Conservation (phyloP, 2,329 filamentous ascomycete genomes). For the Pyrenophora tritici-repentis region DNA sequence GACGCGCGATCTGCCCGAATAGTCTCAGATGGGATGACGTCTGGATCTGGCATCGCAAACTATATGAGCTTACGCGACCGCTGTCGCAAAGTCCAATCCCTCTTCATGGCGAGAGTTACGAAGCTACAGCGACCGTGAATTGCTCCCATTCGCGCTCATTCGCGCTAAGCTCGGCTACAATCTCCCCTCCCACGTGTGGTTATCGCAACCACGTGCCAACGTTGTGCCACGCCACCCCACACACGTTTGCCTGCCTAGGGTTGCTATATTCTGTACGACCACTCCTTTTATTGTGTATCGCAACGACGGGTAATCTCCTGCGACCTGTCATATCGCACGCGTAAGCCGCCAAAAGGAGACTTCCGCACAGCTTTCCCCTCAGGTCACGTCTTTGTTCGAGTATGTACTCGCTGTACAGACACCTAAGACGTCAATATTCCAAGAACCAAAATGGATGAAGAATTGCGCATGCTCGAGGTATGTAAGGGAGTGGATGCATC, state of each 20-base stretch:
- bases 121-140: slow-evolving; percentile 4
- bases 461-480: slow-evolving; percentile 42
- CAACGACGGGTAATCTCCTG: slow-evolving; percentile 1
- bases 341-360: neutral
- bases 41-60: slow-evolving; percentile 1
- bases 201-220: slow-evolving; percentile 9
- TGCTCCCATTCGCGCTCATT: neutral
- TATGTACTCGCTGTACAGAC: slow-evolving; percentile 31
- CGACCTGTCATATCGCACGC: neutral
- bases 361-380: neutral
- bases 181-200: slow-evolving; percentile 1
- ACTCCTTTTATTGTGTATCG: neutral
- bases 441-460: slow-evolving; percentile 45
- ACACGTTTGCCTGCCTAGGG: neutral
- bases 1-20: slow-evolving; percentile 14
- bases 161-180: slow-evolving; percentile 19
- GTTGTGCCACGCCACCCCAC: slow-evolving; percentile 8
- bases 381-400: slow-evolving; percentile 20
- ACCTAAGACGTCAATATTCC: slow-evolving; percentile 28
- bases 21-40: slow-evolving; percentile 17
- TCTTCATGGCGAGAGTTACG: neutral
- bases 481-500: slow-evolving; percentile 1
- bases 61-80: neutral
- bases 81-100: neutral
- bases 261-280: neutral